Evolutionary conservation across 768 basidiomycete genomes (phyloP), one percentile per base, ranked within the genome.

Genomic region (Tulasnella sp.): DNA sequence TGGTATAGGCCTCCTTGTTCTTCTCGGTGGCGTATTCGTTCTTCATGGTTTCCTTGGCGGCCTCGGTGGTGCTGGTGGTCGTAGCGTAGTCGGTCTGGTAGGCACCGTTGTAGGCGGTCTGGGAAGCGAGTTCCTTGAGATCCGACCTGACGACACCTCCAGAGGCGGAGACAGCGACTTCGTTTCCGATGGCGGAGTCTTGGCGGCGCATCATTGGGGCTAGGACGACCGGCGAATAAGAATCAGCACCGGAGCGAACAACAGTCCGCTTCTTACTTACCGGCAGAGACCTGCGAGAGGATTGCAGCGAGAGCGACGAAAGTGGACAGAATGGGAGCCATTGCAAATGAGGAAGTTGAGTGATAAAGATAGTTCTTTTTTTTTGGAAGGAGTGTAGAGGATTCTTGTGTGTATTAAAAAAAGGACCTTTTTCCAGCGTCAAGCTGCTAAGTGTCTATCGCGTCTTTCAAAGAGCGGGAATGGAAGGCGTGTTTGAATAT

Each of bases 311-410:
- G 87, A 83, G 87, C 86, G 79, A 92, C 73, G 80, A 91, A 81
- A 80, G 88, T 85, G 81, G 88, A 83, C 82, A 79, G 18, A 51
- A 90, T 84, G 82, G 84, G 86, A 82, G 91, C 88, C 91, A 93
- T 93, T 84, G 85, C 89, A 11, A 67, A 35, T 81, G 82, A 84
- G 46, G 77, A 73, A 18, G 32, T 77, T 69, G 81, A 83, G 83
- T 83, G 70, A 71, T 77, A 69, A 74, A 69, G 48, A 81, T 83
- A 84, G 82, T 80, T 83, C 80, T 83, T 51, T 67, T 51, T 67
- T 67, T 67, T 73, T 81, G 82, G 84, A 80, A 72, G 77, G 79
- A 82, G 83, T 88, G 10, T 86, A 86, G 88, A 88, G 82, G 85
- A 87, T 84, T 86, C 85, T 86, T 85, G 82, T 81, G 83, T 78